phyloP scores from a whole-genome alignment of 1,284 basidiomycete genomes.

The Ustilago trichophora region DNA sequence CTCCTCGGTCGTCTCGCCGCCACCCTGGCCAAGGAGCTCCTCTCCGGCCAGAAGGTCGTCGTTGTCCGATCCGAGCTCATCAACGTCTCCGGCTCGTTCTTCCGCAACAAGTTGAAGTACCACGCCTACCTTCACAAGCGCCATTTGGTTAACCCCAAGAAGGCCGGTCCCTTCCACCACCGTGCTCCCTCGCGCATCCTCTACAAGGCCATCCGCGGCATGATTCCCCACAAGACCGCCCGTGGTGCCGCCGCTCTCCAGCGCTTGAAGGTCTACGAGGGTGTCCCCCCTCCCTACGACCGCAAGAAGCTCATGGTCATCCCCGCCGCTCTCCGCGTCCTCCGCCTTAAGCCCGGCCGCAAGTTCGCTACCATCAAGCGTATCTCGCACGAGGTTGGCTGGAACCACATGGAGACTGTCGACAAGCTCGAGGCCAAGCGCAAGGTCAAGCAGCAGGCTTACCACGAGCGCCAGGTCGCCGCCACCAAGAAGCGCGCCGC shows the following conservation, averaged over 20 bases:
- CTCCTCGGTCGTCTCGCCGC: conserved; percentile 99
- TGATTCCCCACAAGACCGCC: conserved; percentile 90
- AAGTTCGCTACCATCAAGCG: conserved; percentile 99
- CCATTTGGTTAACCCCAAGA: conserved; percentile 99
- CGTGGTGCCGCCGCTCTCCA: conserved; percentile 96
- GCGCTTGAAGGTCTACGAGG: conserved; percentile 97
- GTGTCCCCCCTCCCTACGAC: conserved; percentile 98
- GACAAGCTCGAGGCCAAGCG: conserved; percentile 99
- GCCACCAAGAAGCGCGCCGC: conserved; percentile 58
- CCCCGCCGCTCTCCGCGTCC: conserved; percentile 92
- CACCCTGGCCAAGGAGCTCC: conserved; percentile 93
- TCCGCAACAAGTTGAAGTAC: conserved; percentile 99
- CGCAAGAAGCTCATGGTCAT: conserved; percentile 99
- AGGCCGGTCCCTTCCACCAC: conserved; percentile 98
- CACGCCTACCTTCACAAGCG: conserved; percentile 99
- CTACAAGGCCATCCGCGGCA: conserved; percentile 97
- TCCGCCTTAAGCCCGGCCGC: conserved; percentile 98
- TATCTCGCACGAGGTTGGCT: conserved; percentile 95
- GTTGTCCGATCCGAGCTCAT: conserved; percentile 99
- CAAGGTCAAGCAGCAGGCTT: conserved; percentile 99
- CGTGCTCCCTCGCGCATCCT: conserved; percentile 99
- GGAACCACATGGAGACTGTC: conserved; percentile 99
- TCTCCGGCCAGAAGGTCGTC: conserved; percentile 92
- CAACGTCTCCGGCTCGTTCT: conserved; percentile 99
- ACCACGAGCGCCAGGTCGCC: conserved; percentile 96